phyloP scores from a whole-genome alignment of 805 yeast genomes.

The Wickerhamomyces subpelliculosus region DNA sequence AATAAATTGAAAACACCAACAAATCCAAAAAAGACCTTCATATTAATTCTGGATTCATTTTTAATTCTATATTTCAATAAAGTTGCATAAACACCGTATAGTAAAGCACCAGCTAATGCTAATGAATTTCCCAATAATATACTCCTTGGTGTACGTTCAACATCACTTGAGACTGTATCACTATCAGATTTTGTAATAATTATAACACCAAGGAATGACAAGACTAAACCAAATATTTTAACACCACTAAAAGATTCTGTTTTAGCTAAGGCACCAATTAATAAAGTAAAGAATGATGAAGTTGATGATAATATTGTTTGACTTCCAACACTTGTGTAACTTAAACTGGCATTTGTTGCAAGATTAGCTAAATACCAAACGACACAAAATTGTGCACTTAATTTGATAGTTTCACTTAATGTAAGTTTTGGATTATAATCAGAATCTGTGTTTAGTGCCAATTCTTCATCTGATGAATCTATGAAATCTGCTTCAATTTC shows the following conservation, averaged over 20 bases:
- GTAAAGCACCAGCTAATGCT: conserved; percentile 80
- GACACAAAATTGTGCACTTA: conserved; percentile 77
- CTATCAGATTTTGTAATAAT: conserved; percentile 68
- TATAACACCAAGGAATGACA: conserved; percentile 73
- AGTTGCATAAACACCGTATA: conserved; percentile 89
- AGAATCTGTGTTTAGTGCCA: conserved; percentile 11
- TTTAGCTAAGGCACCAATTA: conserved; percentile 67
- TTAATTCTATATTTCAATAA: conserved; percentile 66
- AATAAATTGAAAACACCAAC: conserved; percentile 81
- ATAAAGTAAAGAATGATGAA: conserved; percentile 84
- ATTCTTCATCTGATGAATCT: conserved; percentile 22
- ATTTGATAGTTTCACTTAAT: conserved; percentile 56
- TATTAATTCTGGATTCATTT: conserved; percentile 70
- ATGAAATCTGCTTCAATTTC: conserved; percentile 17
- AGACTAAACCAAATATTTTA: conserved; percentile 62
- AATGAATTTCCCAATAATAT: conserved; percentile 64
- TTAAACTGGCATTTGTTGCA: conserved; percentile 79
- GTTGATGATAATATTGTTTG: conserved; percentile 93
- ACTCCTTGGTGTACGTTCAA: conserved; percentile 20
- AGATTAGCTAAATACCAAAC: conserved; percentile 90
- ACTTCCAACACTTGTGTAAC: conserved; percentile 87
- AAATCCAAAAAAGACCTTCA: conserved; percentile 88
- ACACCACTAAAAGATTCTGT: conserved; percentile 61
- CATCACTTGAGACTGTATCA: conserved; percentile 13
- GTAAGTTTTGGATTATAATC: conserved; percentile 26